Base-by-base conservation (phyloP, 83 land plant genomes). In the Isoetes engelmannii region DNA sequence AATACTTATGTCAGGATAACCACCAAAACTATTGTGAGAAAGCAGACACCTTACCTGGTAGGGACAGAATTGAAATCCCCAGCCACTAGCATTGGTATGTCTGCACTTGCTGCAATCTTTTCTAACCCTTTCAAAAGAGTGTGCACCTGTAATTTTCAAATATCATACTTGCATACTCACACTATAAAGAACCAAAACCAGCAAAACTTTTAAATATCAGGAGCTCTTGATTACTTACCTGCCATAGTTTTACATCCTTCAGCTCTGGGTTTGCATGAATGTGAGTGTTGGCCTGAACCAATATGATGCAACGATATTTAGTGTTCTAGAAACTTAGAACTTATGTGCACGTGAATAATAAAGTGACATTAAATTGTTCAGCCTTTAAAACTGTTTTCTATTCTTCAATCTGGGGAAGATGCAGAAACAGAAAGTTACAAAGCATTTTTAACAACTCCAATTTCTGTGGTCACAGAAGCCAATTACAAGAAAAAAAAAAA, bases 201-300 rank as follows among this genome's bases (percentile, higher is more conserved):
- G 12, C n/a, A 49, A 49, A 49, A 49, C 53, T 49, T 12, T 49
- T 12, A 7, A 7, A 12, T 49, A 7, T 7, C 7, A 49, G 53
- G 12, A 12, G 7, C 12, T 49, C 53, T 49, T 7, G 53, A 49
- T 49, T 47, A 13, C 50, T 9, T 44, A 92, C 98, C 99, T 94
- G 97, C 99, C 99, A 94, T 59, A 94, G 78, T 80, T 94, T 94
- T 15, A 94, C 99, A 83, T 94, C 99, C 63, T 86, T 94, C 61
- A 94, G 81, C 37, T 94, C 99, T 64, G 82, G 92, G 43, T 83
- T 86, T 19, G 90, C 89, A 81, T 94, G 84, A 60, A 90, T 81
- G 78, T 94, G 99, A 55, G 99, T 94, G 62, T 94, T 94, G 57
- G 99, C 99, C 99, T 94, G 85, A n/a, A n/a, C 48, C 44, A 58